phyloP scores from a whole-genome alignment of 108 stramenopile genomes.

The Skeletonema menzelii region DNA sequence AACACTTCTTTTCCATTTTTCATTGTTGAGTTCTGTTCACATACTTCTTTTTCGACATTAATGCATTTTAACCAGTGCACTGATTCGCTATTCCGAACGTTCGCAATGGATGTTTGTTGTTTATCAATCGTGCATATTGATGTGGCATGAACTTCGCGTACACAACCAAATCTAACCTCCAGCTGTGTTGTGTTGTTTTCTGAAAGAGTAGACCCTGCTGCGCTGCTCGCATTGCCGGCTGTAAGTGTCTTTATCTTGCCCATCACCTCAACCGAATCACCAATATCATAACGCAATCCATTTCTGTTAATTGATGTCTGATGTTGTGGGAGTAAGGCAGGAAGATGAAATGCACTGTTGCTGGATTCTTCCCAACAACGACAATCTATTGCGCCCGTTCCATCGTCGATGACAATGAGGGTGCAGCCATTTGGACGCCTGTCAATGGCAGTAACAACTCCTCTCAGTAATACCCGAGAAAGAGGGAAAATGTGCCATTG shows the following conservation, averaged over 20 bases:
- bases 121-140: slow-evolving; percentile 18
- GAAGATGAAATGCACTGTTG: slow-evolving; percentile 20
- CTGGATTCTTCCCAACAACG: slow-evolving; percentile 47
- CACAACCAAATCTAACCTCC: slow-evolving; percentile 40
- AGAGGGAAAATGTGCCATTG: slow-evolving; percentile 53
- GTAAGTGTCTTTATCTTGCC: slow-evolving; percentile 65
- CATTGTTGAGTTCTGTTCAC: neutral
- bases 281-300: slow-evolving; percentile 34
- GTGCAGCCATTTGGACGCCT: slow-evolving; percentile 52
- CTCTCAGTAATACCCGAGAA: slow-evolving; percentile 66
- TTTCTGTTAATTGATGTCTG: neutral
- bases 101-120: slow-evolving; percentile 5
- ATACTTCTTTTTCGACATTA: slow-evolving; percentile 10
- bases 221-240: slow-evolving; percentile 8
- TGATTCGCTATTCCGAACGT: slow-evolving; percentile 32
- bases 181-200: slow-evolving; percentile 23
- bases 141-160: slow-evolving; percentile 50
- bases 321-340: slow-evolving; percentile 19
- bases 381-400: slow-evolving; percentile 85
- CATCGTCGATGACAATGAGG: slow-evolving; percentile 79
- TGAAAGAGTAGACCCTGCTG: slow-evolving; percentile 25
- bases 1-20: slow-evolving; percentile 36
- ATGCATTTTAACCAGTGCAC: slow-evolving; percentile 51
- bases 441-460: slow-evolving; percentile 57
- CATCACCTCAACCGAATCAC: slow-evolving; percentile 58